Conservation (phyloP, 169 alveolate genomes). For the Eimeria falciformis region DNA sequence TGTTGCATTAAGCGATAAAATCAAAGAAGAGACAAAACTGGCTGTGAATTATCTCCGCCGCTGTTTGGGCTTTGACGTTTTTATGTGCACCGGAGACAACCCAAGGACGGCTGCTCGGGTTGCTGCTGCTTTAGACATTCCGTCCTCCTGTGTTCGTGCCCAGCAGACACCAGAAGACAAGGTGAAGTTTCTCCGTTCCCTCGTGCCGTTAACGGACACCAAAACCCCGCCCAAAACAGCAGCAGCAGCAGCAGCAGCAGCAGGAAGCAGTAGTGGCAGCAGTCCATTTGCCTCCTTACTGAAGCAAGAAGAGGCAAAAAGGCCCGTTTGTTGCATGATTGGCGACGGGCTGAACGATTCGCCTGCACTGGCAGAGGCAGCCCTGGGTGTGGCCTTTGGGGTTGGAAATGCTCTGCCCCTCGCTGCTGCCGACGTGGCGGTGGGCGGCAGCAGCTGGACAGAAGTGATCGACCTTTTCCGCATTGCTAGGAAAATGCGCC, state of each 20-base stretch:
- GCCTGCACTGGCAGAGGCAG: constrained; percentile 80
- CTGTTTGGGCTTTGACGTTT: constrained; percentile 35
- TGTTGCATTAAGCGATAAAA: constrained; percentile 57
- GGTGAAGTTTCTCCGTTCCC: constrained; percentile 37
- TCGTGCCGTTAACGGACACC: background rate
- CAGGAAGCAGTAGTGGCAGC: background rate
- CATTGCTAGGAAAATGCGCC: constrained; percentile 28
- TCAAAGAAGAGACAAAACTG: constrained; percentile 3
- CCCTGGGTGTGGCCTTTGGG: constrained; percentile 80
- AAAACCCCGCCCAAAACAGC: background rate
- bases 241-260: background rate
- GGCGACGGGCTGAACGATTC: constrained; percentile 82
- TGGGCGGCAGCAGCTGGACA: constrained; percentile 62
- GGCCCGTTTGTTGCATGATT: constrained; percentile 70
- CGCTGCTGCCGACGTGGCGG: constrained; percentile 77
- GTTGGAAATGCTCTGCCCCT: constrained; percentile 74
- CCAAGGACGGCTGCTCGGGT: constrained; percentile 55
- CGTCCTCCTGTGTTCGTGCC: constrained; percentile 33
- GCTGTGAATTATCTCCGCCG: constrained; percentile 42
- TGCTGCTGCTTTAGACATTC: constrained; percentile 55
- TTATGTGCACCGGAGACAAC: constrained; percentile 75
- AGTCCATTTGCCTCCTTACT: background rate
- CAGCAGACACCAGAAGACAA: constrained; percentile 69
- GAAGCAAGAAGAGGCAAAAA: background rate
- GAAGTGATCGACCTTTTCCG: constrained; percentile 48